A percentile compares a stretch with the other conserved stretches of the same genome.
Conservation (phyloP, 306 rosid genomes). For the Morella rubra region DNA sequence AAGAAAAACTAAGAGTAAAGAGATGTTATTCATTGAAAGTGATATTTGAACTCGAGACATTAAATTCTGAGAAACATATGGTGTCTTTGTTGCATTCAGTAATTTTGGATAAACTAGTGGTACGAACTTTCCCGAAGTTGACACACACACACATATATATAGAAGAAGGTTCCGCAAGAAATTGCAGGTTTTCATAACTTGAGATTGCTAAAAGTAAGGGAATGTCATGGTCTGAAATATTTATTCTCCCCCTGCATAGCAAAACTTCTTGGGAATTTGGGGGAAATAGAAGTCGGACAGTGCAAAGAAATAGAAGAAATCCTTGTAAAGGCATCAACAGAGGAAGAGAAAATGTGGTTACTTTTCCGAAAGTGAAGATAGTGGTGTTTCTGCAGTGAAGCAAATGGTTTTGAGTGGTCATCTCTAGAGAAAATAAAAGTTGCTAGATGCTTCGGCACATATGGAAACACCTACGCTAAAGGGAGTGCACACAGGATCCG, state of each 20-base stretch:
- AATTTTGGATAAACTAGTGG: no score
- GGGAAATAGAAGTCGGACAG: neutral
- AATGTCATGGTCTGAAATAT: neutral
- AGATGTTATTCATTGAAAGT: no score
- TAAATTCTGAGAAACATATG: no score
- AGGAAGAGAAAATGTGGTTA: neutral
- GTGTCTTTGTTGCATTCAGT: no score
- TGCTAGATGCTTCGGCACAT: neutral
- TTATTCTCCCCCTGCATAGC: neutral
- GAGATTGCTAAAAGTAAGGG: no score
- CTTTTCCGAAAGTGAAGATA: fast-evolving
- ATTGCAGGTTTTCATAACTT: no score
- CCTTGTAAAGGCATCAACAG: neutral
- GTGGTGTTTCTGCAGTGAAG: neutral
- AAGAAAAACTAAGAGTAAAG: fast-evolving
- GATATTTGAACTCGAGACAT: no score
- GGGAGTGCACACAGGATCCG: neutral
- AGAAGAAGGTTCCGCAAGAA: no score
- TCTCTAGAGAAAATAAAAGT: neutral
- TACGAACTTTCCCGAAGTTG: no score
- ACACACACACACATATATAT: no score
- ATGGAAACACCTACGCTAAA: neutral
- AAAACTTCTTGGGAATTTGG: no score
- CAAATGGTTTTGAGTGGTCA: neutral
- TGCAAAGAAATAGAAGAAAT: neutral